phyloP scores from a whole-genome alignment of 306 rosid species.

The Sphenostylis stenocarpa region DNA sequence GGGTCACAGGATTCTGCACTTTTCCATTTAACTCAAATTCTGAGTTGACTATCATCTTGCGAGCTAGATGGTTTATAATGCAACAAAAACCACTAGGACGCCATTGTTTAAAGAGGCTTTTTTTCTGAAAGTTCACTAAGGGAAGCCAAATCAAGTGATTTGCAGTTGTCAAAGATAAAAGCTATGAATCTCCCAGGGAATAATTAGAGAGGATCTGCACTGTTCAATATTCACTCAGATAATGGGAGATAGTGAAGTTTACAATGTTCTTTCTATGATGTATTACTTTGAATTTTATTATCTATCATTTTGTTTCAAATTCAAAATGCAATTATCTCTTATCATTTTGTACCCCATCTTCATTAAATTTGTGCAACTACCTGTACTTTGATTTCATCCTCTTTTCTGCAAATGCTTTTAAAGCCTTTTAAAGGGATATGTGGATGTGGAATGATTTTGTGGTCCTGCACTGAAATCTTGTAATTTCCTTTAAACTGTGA shows the following conservation, averaged over 20 bases:
- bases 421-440: background rate
- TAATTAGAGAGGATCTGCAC: conserved; percentile 31
- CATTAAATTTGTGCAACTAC: background rate
- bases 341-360: background rate
- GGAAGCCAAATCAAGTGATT: background rate
- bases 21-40: background rate
- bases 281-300: conserved; percentile 21
- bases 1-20: conserved; percentile 29
- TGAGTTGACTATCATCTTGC: background rate
- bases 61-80: conserved; percentile 32
- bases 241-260: conserved; percentile 17
- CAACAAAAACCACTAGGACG: conserved; percentile 29
- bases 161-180: conserved; percentile 23
- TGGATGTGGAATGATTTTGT: background rate
- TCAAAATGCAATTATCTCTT: conserved; percentile 9
- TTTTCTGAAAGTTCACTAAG: conserved; percentile 29
- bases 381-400: background rate
- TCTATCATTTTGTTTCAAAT: conserved; percentile 21
- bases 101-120: conserved; percentile 16
- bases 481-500: background rate
- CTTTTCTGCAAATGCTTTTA: background rate
- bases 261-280: conserved; percentile 1
- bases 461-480: background rate
- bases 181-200: conserved; percentile 16
- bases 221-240: conserved; percentile 26